Conservation (phyloP, 441 rosid species). For the Flueggea neowawraea region DNA sequence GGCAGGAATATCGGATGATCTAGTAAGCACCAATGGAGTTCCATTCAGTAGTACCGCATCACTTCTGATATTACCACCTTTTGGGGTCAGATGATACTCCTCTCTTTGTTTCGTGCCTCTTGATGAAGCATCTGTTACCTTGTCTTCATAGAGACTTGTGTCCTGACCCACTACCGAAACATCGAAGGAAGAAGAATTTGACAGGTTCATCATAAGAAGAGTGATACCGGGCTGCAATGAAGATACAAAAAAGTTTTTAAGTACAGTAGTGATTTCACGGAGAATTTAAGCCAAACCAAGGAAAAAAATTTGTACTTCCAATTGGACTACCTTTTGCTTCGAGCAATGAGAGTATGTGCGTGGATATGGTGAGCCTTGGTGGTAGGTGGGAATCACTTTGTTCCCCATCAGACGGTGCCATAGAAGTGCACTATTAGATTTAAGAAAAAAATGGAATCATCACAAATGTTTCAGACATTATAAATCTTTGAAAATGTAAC, state of each 20-base stretch:
- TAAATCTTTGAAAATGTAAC: too few species aligned
- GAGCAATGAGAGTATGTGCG: conserved; percentile 5
- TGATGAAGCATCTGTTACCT: not conserved
- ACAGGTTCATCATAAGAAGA: conserved; percentile 48
- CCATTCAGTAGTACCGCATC: conserved; percentile 55
- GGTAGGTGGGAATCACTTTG: not conserved
- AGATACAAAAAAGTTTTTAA: too few species aligned
- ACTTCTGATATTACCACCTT: conserved; percentile 54
- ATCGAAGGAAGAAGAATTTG: conserved; percentile 27
- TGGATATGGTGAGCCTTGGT: conserved; percentile 3
- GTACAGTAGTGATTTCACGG: too few species aligned
- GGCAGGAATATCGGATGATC: conserved; percentile 30
- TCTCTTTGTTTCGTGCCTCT: conserved; percentile 20
- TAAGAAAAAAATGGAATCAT: too few species aligned
- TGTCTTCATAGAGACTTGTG: not conserved
- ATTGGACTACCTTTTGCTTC: not conserved
- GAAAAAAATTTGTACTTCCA: too few species aligned
- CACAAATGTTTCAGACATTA: too few species aligned
- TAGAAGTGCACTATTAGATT: conserved; percentile 11
- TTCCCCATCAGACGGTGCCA: conserved; percentile 10
- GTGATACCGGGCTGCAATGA: conserved; percentile 43
- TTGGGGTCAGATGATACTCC: conserved; percentile 60
- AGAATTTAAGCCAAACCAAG: too few species aligned
- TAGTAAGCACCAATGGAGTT: conserved; percentile 36
- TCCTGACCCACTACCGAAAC: conserved; percentile 26